Evolutionary conservation across 371 early-diverging fungal genomes (phyloP).

Genomic region (Parasitella parasitica): DNA sequence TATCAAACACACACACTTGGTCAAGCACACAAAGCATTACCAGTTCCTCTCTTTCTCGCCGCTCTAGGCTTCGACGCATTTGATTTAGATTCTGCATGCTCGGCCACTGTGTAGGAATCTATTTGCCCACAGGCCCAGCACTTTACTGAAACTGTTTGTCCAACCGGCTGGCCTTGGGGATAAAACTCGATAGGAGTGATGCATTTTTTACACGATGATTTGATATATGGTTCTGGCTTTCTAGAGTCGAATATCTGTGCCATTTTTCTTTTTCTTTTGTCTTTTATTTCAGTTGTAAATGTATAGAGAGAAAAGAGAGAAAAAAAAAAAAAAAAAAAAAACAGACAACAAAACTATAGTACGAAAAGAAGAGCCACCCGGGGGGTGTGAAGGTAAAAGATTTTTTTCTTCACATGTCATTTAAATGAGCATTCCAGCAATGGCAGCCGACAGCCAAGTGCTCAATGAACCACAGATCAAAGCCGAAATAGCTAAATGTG

Average conservation of each 20-base stretch:
- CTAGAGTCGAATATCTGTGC: conserved; percentile 29
- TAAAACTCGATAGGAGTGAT: conserved; percentile 40
- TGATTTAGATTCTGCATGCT: conserved; percentile 22
- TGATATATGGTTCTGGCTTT: conserved; percentile 52
- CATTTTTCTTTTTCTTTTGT: conserved; percentile 3
- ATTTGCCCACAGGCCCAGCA: conserved; percentile 57
- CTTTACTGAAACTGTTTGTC: conserved; percentile 40
- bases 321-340: conserved; percentile 1
- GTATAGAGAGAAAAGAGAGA: not conserved
- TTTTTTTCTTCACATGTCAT: not conserved
- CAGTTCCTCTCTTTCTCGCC: conserved; percentile 51
- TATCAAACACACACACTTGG: not conserved
- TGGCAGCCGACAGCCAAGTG: conserved; percentile 76
- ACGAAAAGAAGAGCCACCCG: too few relatives aligned
- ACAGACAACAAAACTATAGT: not conserved
- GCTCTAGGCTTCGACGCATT: conserved; percentile 18
- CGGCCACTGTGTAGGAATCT: conserved; percentile 48
- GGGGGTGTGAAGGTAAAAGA: not conserved
- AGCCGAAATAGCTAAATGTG: conserved; percentile 71
- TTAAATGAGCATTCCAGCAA: conserved; percentile 73
- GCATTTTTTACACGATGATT: conserved; percentile 44
- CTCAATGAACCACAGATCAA: conserved; percentile 77
- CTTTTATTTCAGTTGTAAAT: too few relatives aligned
- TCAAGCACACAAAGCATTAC: conserved; percentile 18
- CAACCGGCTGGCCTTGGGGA: conserved; percentile 23